These are phyloP conservation scores for Porodaedalea pini DNA, from an alignment of 1,284 basidiomycete species.

Conservation along the genomic window DNA sequence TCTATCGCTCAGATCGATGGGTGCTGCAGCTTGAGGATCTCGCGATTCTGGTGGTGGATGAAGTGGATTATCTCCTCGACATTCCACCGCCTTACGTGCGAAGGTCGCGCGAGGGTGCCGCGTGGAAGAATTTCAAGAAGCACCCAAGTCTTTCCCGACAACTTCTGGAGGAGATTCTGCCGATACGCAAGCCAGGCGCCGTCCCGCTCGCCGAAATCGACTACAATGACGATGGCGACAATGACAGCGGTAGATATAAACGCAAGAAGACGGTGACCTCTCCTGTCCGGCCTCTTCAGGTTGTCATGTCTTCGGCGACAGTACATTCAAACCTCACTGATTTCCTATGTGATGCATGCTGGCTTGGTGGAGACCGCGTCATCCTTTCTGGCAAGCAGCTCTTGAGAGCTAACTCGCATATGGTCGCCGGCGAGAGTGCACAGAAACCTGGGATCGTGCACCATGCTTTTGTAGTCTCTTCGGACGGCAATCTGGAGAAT, in stretches of 20 bases:
- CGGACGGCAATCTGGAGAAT: slow-evolving; percentile 49
- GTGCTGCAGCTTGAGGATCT: slow-evolving; percentile 45
- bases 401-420: slow-evolving; percentile 23
- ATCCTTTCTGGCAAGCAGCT: slow-evolving; percentile 17
- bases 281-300: slow-evolving; percentile 7
- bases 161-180: slow-evolving; percentile 49
- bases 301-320: slow-evolving; percentile 20
- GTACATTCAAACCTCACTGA: slow-evolving; percentile 14
- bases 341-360: slow-evolving; percentile 13
- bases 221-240: slow-evolving; percentile 6
- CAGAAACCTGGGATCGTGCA: slow-evolving; percentile 44
- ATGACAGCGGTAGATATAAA: slow-evolving; percentile 27
- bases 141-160: slow-evolving; percentile 58
- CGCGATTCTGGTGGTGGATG: slow-evolving; percentile 64
- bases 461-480: slow-evolving; percentile 58
- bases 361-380: slow-evolving; percentile 11
- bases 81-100: slow-evolving; percentile 40
- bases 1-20: slow-evolving; percentile 36
- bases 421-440: slow-evolving; percentile 28
- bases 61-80: slow-evolving; percentile 67
- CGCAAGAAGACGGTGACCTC: slow-evolving; percentile 7
- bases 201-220: slow-evolving; percentile 5
- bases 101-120: slow-evolving; percentile 34
- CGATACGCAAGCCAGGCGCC: slow-evolving; percentile 16
- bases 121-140: slow-evolving; percentile 39